Evolutionary conservation across 2,329 filamentous ascomycete genomes (phyloP).

Genomic region (Aspergillus fructus): DNA sequence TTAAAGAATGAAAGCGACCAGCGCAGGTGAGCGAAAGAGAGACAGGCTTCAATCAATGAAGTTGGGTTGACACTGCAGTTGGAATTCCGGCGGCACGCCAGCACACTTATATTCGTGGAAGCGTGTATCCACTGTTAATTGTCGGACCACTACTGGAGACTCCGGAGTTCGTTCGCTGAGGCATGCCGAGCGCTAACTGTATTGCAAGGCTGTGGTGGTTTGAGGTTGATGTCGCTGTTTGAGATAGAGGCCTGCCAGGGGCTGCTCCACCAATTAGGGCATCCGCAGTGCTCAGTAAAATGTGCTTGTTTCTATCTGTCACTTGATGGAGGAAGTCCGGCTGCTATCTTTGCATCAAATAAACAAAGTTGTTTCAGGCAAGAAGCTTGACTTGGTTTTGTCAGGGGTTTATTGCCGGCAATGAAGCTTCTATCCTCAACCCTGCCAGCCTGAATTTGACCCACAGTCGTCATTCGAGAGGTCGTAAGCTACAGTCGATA

Average conservation of each 20-base stretch:
- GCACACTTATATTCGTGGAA: no score
- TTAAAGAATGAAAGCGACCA: constrained; percentile 1
- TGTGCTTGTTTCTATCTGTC: background rate
- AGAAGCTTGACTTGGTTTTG: background rate
- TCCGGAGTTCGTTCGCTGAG: background rate
- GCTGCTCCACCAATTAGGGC: background rate
- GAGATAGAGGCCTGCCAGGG: background rate
- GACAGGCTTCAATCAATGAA: constrained; percentile 14
- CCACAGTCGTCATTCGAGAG: no score
- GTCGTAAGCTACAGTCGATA: no score
- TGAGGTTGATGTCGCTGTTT: background rate
- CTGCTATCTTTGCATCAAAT: background rate
- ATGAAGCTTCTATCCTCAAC: background rate
- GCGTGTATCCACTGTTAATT: no score
- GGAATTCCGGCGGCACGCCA: no score
- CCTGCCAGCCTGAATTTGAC: no score
- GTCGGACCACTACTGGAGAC: no score
- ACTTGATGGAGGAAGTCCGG: background rate
- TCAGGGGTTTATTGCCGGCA: background rate
- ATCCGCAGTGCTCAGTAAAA: no score
- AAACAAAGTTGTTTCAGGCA: background rate
- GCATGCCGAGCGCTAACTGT: background rate
- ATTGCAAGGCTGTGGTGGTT: background rate
- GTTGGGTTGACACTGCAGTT: background rate
- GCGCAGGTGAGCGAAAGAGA: background rate